phyloP scores from a whole-genome alignment of 2,329 filamentous ascomycete genomes.

The Stagonosporopsis vannaccii region DNA sequence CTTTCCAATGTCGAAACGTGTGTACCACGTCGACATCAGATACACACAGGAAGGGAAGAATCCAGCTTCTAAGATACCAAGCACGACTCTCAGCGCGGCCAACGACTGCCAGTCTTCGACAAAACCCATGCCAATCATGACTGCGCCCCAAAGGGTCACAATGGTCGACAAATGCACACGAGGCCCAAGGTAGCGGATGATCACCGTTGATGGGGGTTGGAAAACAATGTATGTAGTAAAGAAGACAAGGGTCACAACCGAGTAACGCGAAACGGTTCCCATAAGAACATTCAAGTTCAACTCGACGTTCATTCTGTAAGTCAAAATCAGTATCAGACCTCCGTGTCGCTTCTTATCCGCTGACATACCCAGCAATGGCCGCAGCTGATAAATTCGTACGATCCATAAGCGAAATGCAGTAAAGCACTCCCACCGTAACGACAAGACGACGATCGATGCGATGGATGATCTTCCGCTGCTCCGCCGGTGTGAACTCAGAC shows the following conservation, averaged over 20 bases:
- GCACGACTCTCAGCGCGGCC: slow-evolving; percentile 47
- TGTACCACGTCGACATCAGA: slow-evolving; percentile 37
- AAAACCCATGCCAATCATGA: slow-evolving; percentile 56
- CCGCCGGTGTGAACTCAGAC: slow-evolving; percentile 61
- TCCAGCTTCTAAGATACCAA: slow-evolving; percentile 52
- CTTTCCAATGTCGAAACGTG: slow-evolving; percentile 71
- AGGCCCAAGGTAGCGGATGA: slow-evolving; percentile 53
- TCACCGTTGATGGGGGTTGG: slow-evolving; percentile 51
- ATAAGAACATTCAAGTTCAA: slow-evolving; percentile 40
- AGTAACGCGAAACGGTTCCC: slow-evolving; percentile 47
- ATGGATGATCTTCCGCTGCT: slow-evolving; percentile 73
- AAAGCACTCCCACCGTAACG: slow-evolving; percentile 63
- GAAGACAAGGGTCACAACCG: slow-evolving; percentile 66
- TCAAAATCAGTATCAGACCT: slow-evolving; percentile 27
- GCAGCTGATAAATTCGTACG: slow-evolving; percentile 78
- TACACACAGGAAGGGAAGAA: slow-evolving; percentile 51
- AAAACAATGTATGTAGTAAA: slow-evolving; percentile 55
- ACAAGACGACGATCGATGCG: slow-evolving; percentile 69
- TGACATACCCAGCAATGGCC: slow-evolving; percentile 69
- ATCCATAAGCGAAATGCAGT: slow-evolving; percentile 80
- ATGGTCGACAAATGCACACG: slow-evolving; percentile 47
- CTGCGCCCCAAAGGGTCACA: slow-evolving; percentile 50
- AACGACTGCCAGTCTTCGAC: slow-evolving; percentile 46
- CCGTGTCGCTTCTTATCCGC: background rate
- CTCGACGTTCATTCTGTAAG: slow-evolving; percentile 49